Evolutionary conservation across 139 green algal species (phyloP).

Genomic region (Haematococcus sp.): DNA sequence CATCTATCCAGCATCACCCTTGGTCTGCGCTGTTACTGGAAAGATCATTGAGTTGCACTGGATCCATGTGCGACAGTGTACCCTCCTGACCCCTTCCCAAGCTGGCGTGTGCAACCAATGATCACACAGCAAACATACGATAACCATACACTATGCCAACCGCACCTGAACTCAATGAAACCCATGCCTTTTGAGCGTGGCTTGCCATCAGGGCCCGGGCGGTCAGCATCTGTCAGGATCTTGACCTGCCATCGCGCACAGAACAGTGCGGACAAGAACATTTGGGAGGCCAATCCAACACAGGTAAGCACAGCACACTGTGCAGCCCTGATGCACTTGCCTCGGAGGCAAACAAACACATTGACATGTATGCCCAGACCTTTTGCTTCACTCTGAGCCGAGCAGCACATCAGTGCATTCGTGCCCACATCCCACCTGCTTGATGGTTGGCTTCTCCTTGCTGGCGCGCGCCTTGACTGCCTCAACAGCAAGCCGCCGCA

Average conservation of each 20-base stretch:
- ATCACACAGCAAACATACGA: too few relatives aligned
- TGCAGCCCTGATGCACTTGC: neutral
- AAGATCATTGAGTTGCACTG: too few relatives aligned
- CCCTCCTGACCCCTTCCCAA: too few relatives aligned
- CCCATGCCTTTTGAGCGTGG: constrained; percentile 64
- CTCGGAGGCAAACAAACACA: neutral
- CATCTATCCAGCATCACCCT: too few relatives aligned
- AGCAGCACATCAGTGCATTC: too few relatives aligned
- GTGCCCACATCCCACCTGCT: constrained; percentile 58
- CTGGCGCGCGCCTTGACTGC: constrained; percentile 76
- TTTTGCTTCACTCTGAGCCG: too few relatives aligned
- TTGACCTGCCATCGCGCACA: too few relatives aligned
- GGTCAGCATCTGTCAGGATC: constrained; percentile 76
- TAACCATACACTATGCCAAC: too few relatives aligned
- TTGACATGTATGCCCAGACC: too few relatives aligned
- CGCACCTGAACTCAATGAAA: constrained; percentile 88
- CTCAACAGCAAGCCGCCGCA: constrained; percentile 28
- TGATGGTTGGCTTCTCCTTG: constrained; percentile 73
- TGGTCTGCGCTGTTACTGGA: too few relatives aligned
- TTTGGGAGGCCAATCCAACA: neutral
- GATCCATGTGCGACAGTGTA: too few relatives aligned
- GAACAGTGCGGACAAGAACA: neutral
- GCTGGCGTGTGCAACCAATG: too few relatives aligned
- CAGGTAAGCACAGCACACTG: neutral
- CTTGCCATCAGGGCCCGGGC: constrained; percentile 20